Evolutionary conservation across 1,284 basidiomycete species (phyloP).

Genomic region (Apiotrichum montevideense): DNA sequence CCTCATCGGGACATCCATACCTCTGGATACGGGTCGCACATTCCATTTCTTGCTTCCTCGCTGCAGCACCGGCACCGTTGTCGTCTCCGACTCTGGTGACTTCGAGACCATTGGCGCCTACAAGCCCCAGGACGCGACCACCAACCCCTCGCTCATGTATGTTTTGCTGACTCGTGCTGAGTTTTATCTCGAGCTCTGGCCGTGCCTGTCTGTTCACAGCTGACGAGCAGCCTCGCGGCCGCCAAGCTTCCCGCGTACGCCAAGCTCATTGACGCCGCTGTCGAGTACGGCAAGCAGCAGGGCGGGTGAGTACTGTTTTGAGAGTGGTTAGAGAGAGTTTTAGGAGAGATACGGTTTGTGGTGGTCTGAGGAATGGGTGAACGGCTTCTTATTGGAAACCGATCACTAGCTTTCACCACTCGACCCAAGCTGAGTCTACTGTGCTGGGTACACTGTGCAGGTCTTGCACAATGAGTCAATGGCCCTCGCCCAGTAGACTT

Average conservation of each 20-base stretch:
- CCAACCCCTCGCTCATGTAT: constrained; percentile 74
- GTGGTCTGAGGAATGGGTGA: too few relatives aligned
- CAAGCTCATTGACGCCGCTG: constrained; percentile 73
- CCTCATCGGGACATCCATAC: neutral
- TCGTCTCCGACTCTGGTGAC: constrained; percentile 84
- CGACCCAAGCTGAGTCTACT: too few relatives aligned
- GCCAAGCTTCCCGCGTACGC: constrained; percentile 84
- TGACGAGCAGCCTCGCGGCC: constrained; percentile 70
- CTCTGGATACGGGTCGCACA: too few relatives aligned
- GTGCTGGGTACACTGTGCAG: too few relatives aligned
- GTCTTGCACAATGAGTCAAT: too few relatives aligned
- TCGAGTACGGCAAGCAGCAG: constrained; percentile 75
- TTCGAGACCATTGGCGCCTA: constrained; percentile 68
- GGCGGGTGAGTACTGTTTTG: constrained; percentile 51
- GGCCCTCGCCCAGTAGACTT: too few relatives aligned
- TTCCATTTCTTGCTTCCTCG: too few relatives aligned
- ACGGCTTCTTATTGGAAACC: too few relatives aligned
- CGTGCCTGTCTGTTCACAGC: constrained; percentile 12
- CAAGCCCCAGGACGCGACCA: constrained; percentile 91
- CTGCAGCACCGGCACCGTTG: constrained; percentile 69
- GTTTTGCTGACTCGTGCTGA: constrained; percentile 2
- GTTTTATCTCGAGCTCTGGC: too few relatives aligned
- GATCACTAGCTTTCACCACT: too few relatives aligned
- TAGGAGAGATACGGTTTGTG: too few relatives aligned
- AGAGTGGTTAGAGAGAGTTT: neutral